These are phyloP conservation scores for Lactarius hatsudake DNA, from an alignment of 768 basidiomycete species.

Conservation along the genomic window DNA sequence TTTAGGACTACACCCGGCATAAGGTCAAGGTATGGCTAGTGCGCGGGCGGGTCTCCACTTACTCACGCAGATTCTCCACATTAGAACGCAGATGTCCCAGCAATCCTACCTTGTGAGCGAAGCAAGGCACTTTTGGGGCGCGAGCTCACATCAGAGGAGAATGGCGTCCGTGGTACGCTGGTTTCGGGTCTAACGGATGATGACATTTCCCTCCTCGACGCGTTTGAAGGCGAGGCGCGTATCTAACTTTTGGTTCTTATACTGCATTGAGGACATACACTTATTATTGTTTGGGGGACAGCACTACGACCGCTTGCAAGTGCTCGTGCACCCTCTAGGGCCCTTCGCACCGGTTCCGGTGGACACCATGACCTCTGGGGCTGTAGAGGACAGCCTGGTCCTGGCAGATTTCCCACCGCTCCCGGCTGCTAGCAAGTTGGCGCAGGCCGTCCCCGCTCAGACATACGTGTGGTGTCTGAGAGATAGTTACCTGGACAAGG, in stretches of 20 bases:
- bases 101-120: constrained; percentile 58
- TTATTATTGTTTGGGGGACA: constrained; percentile 31
- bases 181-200: constrained; percentile 63
- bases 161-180: constrained; percentile 75
- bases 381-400: constrained; percentile 35
- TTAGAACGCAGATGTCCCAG: constrained; percentile 79
- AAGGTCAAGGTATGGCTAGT: constrained; percentile 57
- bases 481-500: constrained; percentile 45
- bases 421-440: constrained; percentile 38
- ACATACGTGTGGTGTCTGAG: constrained; percentile 68
- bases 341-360: constrained; percentile 36
- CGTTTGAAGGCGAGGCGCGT: constrained; percentile 78
- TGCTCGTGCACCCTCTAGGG: constrained; percentile 56
- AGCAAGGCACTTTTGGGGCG: constrained; percentile 39
- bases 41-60: background rate
- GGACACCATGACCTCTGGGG: background rate
- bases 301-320: constrained; percentile 67
- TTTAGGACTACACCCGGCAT: constrained; percentile 77
- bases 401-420: constrained; percentile 44
- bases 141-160: constrained; percentile 58
- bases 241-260: background rate
- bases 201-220: constrained; percentile 68
- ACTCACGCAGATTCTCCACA: background rate
- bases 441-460: constrained; percentile 45
- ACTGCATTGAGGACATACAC: background rate